Conservation (phyloP, 2,329 filamentous ascomycete species). For the Colletotrichum camelliae region DNA sequence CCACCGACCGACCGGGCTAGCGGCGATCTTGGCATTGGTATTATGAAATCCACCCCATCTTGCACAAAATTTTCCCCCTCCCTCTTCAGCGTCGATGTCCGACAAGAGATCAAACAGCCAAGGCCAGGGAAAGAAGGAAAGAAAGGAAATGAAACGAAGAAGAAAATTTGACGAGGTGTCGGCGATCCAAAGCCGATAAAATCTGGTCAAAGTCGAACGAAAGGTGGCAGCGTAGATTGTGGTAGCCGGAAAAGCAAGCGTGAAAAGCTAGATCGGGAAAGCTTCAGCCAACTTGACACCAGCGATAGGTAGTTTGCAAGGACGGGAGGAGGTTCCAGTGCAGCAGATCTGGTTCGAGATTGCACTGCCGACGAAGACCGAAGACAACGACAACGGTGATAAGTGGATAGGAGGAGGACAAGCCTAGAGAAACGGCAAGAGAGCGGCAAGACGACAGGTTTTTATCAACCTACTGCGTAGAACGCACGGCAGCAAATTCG, state of each 20-base stretch:
- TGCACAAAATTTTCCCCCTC: conserved; percentile 5
- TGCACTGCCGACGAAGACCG: background rate
- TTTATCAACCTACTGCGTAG: conserved; percentile 1
- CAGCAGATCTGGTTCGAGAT: background rate
- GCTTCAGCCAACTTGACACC: background rate
- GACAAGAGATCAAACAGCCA: background rate
- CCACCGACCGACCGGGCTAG: conserved; percentile 70
- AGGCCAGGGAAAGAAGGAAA: background rate
- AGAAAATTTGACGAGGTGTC: background rate
- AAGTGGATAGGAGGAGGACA: background rate
- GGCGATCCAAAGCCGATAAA: background rate
- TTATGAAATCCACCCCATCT: conserved; percentile 55
- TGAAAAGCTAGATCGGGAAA: background rate
- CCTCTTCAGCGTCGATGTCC: background rate
- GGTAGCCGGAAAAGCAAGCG: background rate
- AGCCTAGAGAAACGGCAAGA: background rate
- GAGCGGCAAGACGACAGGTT: background rate
- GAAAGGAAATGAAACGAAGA: background rate
- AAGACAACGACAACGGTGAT: background rate
- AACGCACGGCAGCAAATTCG: background rate
- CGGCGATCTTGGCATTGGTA: conserved; percentile 64
- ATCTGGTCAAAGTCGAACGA: background rate
- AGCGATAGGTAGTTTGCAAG: background rate
- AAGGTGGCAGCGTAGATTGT: background rate
- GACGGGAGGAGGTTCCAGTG: background rate